phyloP scores from a whole-genome alignment of 1,284 basidiomycete species.

The Thecaphora frezii region DNA sequence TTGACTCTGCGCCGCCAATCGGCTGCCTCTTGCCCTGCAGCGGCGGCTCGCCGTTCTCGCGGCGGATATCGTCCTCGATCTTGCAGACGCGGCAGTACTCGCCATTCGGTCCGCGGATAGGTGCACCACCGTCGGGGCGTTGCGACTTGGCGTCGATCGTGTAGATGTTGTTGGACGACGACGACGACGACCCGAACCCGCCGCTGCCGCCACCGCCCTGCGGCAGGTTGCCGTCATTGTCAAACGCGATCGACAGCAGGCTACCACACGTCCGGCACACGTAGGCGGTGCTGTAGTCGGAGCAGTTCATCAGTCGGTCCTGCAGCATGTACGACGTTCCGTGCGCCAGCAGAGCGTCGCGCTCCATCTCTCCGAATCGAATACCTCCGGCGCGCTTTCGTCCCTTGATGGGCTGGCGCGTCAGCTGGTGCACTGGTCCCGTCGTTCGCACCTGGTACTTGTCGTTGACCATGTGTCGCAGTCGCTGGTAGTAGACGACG shows the following conservation, averaged over 20 bases:
- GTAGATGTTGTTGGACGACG: constrained; percentile 17
- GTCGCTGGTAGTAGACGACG: constrained; percentile 95
- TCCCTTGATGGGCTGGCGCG: constrained; percentile 97
- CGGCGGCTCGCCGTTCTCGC: constrained; percentile 26
- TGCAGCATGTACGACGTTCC: constrained; percentile 97
- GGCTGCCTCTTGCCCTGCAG: constrained; percentile 22
- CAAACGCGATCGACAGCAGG: constrained; percentile 77
- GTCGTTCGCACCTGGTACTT: constrained; percentile 99
- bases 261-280: constrained; percentile 95
- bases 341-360: constrained; percentile 96
- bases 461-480: constrained; percentile 99
- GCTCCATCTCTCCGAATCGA: constrained; percentile 99
- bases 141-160: constrained; percentile 26
- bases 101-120: constrained; percentile 50
- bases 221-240: constrained; percentile 22
- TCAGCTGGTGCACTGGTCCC: constrained; percentile 91
- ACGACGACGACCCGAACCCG: too few relatives aligned
- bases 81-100: constrained; percentile 56
- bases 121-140: constrained; percentile 3
- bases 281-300: constrained; percentile 98
- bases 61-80: constrained; percentile 29
- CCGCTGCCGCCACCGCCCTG: constrained; percentile 6
- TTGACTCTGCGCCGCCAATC: constrained; percentile 30
- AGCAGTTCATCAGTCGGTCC: constrained; percentile 99
- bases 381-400: constrained; percentile 98